These are phyloP conservation scores for Barnettozyma botsteinii DNA, from an alignment of 805 yeast genomes.

Conservation along the genomic window DNA sequence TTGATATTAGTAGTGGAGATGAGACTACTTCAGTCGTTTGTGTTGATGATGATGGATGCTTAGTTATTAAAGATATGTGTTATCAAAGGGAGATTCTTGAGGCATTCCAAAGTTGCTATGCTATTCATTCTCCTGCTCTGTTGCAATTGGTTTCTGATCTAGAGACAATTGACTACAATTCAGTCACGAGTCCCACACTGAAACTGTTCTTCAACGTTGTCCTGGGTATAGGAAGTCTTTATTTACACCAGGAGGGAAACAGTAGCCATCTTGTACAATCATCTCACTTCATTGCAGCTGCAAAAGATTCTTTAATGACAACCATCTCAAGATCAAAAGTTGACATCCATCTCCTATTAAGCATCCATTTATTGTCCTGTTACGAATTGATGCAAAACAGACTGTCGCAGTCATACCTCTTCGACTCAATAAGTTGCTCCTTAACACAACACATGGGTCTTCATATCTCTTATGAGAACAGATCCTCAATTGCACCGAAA, in stretches of 20 bases:
- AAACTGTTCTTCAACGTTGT: conserved; percentile 24
- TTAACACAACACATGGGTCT: conserved; percentile 31
- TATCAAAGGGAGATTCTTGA: conserved; percentile 8
- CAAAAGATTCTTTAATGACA: conserved; percentile 23
- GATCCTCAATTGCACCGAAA: not conserved
- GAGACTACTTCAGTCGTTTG: too few relatives aligned
- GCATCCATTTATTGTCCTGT: conserved; percentile 24
- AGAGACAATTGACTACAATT: conserved; percentile 16
- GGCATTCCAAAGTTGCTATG: conserved; percentile 10
- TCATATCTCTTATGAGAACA: not conserved
- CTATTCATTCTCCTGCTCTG: conserved; percentile 17
- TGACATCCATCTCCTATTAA: conserved; percentile 23
- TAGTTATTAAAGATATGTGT: conserved; percentile 7
- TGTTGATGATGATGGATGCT: too few relatives aligned
- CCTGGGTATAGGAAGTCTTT: conserved; percentile 24
- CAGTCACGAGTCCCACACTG: conserved; percentile 13
- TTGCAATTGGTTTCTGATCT: conserved; percentile 12
- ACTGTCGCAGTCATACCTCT: conserved; percentile 27
- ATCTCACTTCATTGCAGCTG: conserved; percentile 23
- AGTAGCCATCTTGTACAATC: conserved; percentile 7
- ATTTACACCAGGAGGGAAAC: conserved; percentile 14
- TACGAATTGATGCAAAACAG: conserved; percentile 29
- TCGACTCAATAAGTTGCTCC: conserved; percentile 28
- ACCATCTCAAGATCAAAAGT: conserved; percentile 12
- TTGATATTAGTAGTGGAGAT: too few relatives aligned